Base-by-base conservation (phyloP, 768 basidiomycete genomes). In the Tulasnella sp. region DNA sequence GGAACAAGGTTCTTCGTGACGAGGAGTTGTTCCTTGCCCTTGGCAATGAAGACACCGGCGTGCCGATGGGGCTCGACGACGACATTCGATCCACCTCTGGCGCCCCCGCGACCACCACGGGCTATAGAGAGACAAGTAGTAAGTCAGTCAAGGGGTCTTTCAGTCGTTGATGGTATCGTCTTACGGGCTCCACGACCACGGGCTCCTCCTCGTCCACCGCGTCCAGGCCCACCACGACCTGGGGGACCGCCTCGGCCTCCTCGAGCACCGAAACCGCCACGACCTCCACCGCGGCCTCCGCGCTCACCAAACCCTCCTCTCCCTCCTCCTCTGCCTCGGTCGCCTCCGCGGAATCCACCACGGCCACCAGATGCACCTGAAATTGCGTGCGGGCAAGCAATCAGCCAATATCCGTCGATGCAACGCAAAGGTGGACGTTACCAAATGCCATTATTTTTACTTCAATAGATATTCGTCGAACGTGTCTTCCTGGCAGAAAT, bases 1-100 rank as follows among this genome's bases (percentile, higher is more conserved):
- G 98, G 98, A 56, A 94, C 96, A 85, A 99, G 90, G 86, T 98
- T 99, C 87, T 96, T 96, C 52, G 98, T 99, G 86, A 99, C 98
- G 82, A 99, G 88, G 86, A 99, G 90, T 83, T 94, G 92, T 83
- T 99, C 98, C 87, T 99, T 99, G 85, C 96, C 97, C 85, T 94
- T 94, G 80, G 98, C 98, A 84, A 99, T 93, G 88, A 98, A 99
- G 76, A 99, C 90, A 74, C 98, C 98, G 44, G 91, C 87, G 85
- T 99, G 98, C 84, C 93, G 89, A 88, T 99, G 98, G 0, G 97
- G 96, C 85, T 99, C 97, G 81, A 99, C 88, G 82, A 97, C 91
- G 76, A 96, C 95, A 82, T 93, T 95, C 48, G 95, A 87, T 2
- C 95, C 96, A 34, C 96, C 96, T 82, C 86, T 89, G 3, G 90